Evolutionary conservation across 2,329 filamentous ascomycete genomes (phyloP).

Genomic region (Ophiobolus disseminans): DNA sequence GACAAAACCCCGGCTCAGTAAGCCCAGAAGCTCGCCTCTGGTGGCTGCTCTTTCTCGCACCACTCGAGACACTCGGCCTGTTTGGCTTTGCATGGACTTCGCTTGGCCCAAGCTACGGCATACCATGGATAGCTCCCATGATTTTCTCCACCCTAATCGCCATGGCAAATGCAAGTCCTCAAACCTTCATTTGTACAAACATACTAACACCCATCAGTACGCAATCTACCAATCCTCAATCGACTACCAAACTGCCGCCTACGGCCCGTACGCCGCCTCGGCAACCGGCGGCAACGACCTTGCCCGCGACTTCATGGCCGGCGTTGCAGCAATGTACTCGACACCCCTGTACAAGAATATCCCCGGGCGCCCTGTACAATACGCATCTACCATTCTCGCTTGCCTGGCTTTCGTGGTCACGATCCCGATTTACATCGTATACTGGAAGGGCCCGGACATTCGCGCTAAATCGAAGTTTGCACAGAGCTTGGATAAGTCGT

Average conservation of each 20-base stretch:
- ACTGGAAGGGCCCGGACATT: slow-evolving; percentile 62
- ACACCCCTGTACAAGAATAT: slow-evolving; percentile 56
- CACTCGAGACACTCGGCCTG: slow-evolving; percentile 69
- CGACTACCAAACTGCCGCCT: slow-evolving; percentile 78
- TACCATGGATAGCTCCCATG: slow-evolving; percentile 73
- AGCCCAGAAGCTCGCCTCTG: slow-evolving; percentile 71
- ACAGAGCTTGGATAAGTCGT: slow-evolving; percentile 48
- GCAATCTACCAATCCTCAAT: slow-evolving; percentile 78
- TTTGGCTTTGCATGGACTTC: slow-evolving; percentile 75
- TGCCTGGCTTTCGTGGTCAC: slow-evolving; percentile 58
- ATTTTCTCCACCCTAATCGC: slow-evolving; percentile 71
- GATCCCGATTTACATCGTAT: slow-evolving; percentile 63
- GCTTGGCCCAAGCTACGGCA: slow-evolving; percentile 60
- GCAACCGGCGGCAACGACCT: slow-evolving; percentile 80
- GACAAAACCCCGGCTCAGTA: slow-evolving; percentile 58
- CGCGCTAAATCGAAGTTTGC: slow-evolving; percentile 62
- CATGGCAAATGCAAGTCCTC: slow-evolving; percentile 64
- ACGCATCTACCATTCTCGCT: slow-evolving; percentile 62
- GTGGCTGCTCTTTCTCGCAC: slow-evolving; percentile 69
- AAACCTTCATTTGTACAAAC: slow-evolving; percentile 31
- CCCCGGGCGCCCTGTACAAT: slow-evolving; percentile 55
- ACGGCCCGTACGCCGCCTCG: slow-evolving; percentile 75
- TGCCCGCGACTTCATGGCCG: slow-evolving; percentile 75
- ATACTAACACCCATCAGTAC: slow-evolving; percentile 49
- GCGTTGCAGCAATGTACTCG: slow-evolving; percentile 72